Base-by-base conservation (phyloP, 2,329 filamentous ascomycete species). In the Pseudogymnoascus verrucosus region DNA sequence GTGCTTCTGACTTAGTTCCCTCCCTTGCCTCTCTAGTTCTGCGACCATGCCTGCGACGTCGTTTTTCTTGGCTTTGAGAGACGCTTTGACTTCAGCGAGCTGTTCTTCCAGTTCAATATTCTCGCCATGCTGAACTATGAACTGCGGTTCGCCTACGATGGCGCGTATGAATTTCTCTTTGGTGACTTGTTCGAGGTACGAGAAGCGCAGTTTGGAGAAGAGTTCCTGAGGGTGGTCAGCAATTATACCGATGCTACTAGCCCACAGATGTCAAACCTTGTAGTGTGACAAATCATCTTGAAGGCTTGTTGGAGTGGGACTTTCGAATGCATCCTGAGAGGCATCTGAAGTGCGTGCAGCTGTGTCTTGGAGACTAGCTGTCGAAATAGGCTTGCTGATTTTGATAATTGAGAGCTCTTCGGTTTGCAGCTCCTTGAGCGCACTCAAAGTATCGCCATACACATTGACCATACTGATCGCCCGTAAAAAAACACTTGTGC, bases 101-200 rank as follows among this genome's bases (percentile, higher is more conserved):
- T 91, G 87, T 64, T 83, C 80, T 73, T 95, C 91, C 23, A 96
- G 77, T 64, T 88, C 86, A 59, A 88, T 78, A 73, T 97, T 98
- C 72, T 98, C 93, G 69, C 87, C 84, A 47, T 88, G 85, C 42
- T 88, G 88, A 64, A 96, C 90, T 54, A 98, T 89, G 14, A 93
- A 82, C 0, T 93, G 95, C 60, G 93, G 91, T 67, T 96, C 90
- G 67, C 91, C 91, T 14, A 96, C 91, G 69, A 98, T 96, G 67
- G 90, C 88, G 69, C 92, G 90, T 63, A 99, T 88, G 76, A 97
- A 98, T 72, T 96, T 96, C 75, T 99, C 95, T 77, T 98, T 99
- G 51, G 93, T 98, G 67, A 98, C 92, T 79, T 98, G 95, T 77
- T 99, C 95, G 70, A 97, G 89, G 77, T 98, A 98, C 68, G 90